Evolutionary conservation across 1,284 basidiomycete species (phyloP), one percentile per base, ranked within the genome.

Genomic region (Cutaneotrichosporon mucoides): DNA sequence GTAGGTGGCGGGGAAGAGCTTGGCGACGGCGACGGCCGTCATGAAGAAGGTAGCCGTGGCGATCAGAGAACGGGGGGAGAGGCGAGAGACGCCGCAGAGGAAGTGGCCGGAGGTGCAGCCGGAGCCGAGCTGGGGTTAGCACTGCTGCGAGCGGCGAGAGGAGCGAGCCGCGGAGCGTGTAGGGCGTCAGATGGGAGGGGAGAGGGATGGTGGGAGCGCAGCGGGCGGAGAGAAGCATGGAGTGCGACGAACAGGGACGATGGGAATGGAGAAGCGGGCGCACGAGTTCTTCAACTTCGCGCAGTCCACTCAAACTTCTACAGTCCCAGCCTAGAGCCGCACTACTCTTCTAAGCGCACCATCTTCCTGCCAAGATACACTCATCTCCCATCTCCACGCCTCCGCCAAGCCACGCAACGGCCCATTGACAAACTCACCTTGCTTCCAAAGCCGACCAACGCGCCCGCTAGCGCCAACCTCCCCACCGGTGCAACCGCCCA

Each of bases 371-470:
- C 36, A 43, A 44, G 55, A n/a, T n/a, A n/a, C n/a, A n/a, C n/a
- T n/a, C n/a, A n/a, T n/a, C n/a, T n/a, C n/a, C n/a, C n/a, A n/a
- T n/a, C n/a, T n/a, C n/a, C n/a, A n/a, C n/a, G n/a, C n/a, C n/a
- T n/a, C n/a, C n/a, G n/a, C n/a, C n/a, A n/a, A n/a, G n/a, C n/a
- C n/a, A n/a, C n/a, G n/a, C n/a, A n/a, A n/a, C n/a, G n/a, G n/a
- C n/a, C n/a, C n/a, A n/a, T n/a, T n/a, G 7, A 24, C 10, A 4
- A 37, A 67, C 76, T 80, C 62, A 87, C 85, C 79, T 83, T 85
- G 8, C 83, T 82, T 4, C 86, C 87, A 0, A 86, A 59, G 2
- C 87, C 87, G 10, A 86, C 84, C 6, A 87, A 76, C 8, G 84
- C 70, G 1, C 87, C 86, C 7, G 85, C 84, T 2, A 83, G 45